Percentiles rank a stretch among this genome's conserved stretches.
Evolutionary conservation across 768 basidiomycete genomes (phyloP).

Genomic region (Panus rudis): DNA sequence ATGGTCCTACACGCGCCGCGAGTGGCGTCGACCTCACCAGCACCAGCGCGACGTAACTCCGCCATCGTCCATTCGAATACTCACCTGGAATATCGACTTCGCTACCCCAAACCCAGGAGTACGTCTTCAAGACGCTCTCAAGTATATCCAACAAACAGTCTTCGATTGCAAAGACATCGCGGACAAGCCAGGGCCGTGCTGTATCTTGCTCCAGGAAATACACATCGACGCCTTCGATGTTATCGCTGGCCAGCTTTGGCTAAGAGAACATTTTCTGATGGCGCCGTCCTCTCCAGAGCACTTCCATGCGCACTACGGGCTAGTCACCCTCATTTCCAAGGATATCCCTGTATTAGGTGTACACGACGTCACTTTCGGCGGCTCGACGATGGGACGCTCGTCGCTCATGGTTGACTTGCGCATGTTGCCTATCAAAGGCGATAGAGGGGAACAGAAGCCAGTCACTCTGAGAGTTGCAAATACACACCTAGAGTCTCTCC

Average conservation of each 20-base stretch:
- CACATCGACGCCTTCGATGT: constrained; percentile 33
- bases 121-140: constrained; percentile 43
- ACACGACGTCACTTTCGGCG: constrained; percentile 45
- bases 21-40: too few species aligned
- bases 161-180: constrained; percentile 36
- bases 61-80: constrained; percentile 44
- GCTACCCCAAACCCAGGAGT: constrained; percentile 26
- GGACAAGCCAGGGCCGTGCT: constrained; percentile 47
- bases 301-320: constrained; percentile 50
- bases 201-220: constrained; percentile 69
- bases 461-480: constrained; percentile 58
- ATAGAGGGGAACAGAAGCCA: background rate
- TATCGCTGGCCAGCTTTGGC: constrained; percentile 55
- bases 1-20: too few species aligned
- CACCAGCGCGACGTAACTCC: too few species aligned
- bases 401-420: constrained; percentile 54
- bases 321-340: constrained; percentile 60
- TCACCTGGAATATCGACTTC: constrained; percentile 73
- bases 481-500: constrained; percentile 68
- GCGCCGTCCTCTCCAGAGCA: constrained; percentile 45
- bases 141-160: constrained; percentile 47
- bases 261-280: constrained; percentile 51
- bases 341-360: constrained; percentile 42
- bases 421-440: constrained; percentile 29
- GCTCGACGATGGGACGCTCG: constrained; percentile 43